Evolutionary conservation across 441 rosid genomes (phyloP).

Genomic region (Arabidopsis hybrid): DNA sequence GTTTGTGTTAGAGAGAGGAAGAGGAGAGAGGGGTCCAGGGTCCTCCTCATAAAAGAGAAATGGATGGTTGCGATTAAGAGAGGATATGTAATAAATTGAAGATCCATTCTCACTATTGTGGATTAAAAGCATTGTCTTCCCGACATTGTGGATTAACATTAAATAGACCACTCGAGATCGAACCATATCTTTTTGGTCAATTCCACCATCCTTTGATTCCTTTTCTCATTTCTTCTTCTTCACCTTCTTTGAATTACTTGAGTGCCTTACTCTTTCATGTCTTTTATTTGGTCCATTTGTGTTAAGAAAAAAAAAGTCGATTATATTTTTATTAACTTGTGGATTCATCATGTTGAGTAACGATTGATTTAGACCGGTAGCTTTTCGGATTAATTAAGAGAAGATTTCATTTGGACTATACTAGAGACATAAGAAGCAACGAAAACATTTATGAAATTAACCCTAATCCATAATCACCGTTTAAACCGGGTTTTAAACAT

Average conservation of each 20-base stretch:
- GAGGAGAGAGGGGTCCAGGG: not conserved
- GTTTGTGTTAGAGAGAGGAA: conserved; percentile 9
- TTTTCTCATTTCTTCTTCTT: conserved; percentile 6
- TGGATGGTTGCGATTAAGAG: conserved; percentile 30
- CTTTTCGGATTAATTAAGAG: not conserved
- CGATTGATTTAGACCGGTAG: not conserved
- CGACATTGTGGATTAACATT: conserved; percentile 42
- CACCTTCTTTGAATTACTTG: conserved; percentile 34
- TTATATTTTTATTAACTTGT: not conserved
- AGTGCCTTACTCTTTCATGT: conserved; percentile 34
- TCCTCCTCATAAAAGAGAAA: not conserved
- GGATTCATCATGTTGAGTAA: conserved; percentile 19
- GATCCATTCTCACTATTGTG: conserved; percentile 20
- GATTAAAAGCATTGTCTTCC: conserved; percentile 41
- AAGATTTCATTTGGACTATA: not conserved
- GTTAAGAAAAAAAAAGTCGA: not conserved
- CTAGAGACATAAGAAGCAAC: too few relatives aligned
- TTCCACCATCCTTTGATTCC: conserved; percentile 32
- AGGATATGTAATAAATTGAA: conserved; percentile 13
- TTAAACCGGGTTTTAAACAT: too few relatives aligned
- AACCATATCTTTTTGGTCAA: conserved; percentile 42
- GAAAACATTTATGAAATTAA: too few relatives aligned
- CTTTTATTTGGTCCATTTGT: conserved; percentile 30
- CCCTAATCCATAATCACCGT: too few relatives aligned
- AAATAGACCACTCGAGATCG: conserved; percentile 35